Evolutionary conservation across 2,329 filamentous ascomycete genomes (phyloP).

Genomic region (Pseudogymnoascus sp.): DNA sequence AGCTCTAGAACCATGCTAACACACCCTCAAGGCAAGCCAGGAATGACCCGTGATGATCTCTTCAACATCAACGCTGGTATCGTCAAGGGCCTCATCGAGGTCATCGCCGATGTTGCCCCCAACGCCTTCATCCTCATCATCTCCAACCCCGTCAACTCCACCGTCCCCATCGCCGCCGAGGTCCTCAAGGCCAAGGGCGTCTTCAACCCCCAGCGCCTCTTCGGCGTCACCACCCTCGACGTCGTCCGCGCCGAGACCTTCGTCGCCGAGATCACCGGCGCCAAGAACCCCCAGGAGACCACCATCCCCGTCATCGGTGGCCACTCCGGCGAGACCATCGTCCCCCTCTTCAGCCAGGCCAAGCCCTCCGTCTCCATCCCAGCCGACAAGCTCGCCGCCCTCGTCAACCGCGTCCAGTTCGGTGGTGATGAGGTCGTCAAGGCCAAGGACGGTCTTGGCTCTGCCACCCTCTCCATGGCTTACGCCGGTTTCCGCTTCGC

Average conservation of each 20-base stretch:
- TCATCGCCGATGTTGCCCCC: slow-evolving; percentile 77
- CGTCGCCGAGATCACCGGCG: slow-evolving; percentile 74
- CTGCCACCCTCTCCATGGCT: slow-evolving; percentile 89
- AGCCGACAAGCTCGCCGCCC: slow-evolving; percentile 77
- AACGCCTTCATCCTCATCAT: slow-evolving; percentile 96
- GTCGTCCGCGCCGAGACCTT: slow-evolving; percentile 98
- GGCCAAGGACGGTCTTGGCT: slow-evolving; percentile 87
- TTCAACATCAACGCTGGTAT: slow-evolving; percentile 99
- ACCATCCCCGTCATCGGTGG: slow-evolving; percentile 90
- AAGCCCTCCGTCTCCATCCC: slow-evolving; percentile 74
- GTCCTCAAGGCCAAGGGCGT: slow-evolving; percentile 88
- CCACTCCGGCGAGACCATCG: slow-evolving; percentile 96
- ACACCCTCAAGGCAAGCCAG: slow-evolving; percentile 73
- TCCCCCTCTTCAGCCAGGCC: slow-evolving; percentile 91
- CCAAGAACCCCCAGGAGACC: slow-evolving; percentile 72
- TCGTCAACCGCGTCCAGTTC: slow-evolving; percentile 94
- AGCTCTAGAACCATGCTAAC: slow-evolving; percentile 13
- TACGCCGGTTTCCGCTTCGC: slow-evolving; percentile 94
- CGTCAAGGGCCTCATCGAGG: slow-evolving; percentile 86
- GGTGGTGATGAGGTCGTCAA: slow-evolving; percentile 96
- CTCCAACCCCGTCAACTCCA: slow-evolving; percentile 99
- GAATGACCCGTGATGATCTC: slow-evolving; percentile 98
- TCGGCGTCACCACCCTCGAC: slow-evolving; percentile 97
- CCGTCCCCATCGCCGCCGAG: slow-evolving; percentile 94
- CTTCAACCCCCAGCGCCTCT: slow-evolving; percentile 92